Base-by-base conservation (phyloP, 192 early-diverging fungal genomes). In the Gaertneriomyces sp. region DNA sequence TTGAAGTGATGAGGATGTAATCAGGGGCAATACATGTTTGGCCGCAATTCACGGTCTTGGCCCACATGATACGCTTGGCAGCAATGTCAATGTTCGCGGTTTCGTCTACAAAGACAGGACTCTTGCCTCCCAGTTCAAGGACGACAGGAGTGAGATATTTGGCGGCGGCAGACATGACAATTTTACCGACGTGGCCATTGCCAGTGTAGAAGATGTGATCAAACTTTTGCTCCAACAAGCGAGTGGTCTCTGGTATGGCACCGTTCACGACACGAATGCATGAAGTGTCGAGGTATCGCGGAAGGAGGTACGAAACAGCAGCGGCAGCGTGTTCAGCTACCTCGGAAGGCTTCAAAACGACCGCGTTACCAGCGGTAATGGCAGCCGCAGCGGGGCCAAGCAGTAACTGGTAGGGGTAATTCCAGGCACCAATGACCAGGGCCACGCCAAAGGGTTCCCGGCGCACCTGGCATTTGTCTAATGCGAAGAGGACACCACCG, bases 201-300 rank as follows among this genome's bases (percentile, higher is more conserved):
- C 96, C 96, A 0, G 96, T 98, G 76, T 93, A 98, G 61, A 92
- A 92, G 66, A 93, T 94, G 72, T 93, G 88, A 74, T 98, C 92
- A 61, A 93, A 96, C 52, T 80, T 81, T 40, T 89, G 72, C 43
- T 79, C 73, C n/a, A 96, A 82, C 58, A 98, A 74, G 19, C 45
- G 58, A 0, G 90, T 89, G 1, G 93, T 88, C 74, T 95, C 88
- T 5, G 64, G 60, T 4, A 86, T 84, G 41, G 70, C 91, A 44
- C 94, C 95, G 60, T 88, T 85, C 50, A 96, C 80, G 12, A 94
- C 85, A 2, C 76, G 73, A 54, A 88, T 76, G 42, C 82, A 76
- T 14, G 63, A 55, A 9, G 71, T 58, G 64, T 95, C 93, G 55
- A 98, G 70, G 70, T 91, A 95, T 73, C 85, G 76, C 33, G 86